phyloP scores from a whole-genome alignment of 2,329 filamentous ascomycete genomes.

The Magnaporthiopsis incrustans region DNA sequence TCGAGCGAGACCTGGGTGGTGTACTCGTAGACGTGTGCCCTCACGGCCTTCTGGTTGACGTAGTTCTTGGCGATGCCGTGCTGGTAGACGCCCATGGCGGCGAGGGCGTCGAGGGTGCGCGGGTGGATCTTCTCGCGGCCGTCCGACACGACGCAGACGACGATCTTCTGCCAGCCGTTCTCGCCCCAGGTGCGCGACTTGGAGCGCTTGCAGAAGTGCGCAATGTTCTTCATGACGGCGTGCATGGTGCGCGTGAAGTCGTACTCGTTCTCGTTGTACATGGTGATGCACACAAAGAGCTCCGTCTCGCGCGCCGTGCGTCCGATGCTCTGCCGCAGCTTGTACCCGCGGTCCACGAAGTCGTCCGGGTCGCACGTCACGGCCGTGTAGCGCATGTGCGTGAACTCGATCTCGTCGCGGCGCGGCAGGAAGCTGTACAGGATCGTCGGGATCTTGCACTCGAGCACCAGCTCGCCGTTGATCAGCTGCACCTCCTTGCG shows the following conservation, averaged over 20 bases:
- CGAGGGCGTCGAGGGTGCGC: conserved; percentile 84
- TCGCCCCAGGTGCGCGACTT: conserved; percentile 96
- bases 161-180: conserved; percentile 97
- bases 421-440: conserved; percentile 93
- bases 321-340: conserved; percentile 84
- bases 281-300: conserved; percentile 92
- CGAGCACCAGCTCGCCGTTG: conserved; percentile 93
- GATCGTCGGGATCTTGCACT: conserved; percentile 98
- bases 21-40: conserved; percentile 97
- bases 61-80: conserved; percentile 97
- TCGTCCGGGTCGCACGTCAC: conserved; percentile 98
- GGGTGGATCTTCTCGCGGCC: conserved; percentile 86
- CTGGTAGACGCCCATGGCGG: conserved; percentile 96
- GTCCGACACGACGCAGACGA: conserved; percentile 93
- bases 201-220: conserved; percentile 87
- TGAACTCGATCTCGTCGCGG: conserved; percentile 91
- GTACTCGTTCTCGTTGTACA: conserved; percentile 99
- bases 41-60: conserved; percentile 92
- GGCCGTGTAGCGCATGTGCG: conserved; percentile 96
- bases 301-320: conserved; percentile 81
- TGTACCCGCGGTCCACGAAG: conserved; percentile 82
- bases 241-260: conserved; percentile 97
- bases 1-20: conserved; percentile 97
- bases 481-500: conserved; percentile 93
- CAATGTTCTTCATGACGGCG: conserved; percentile 96